phyloP scores from a whole-genome alignment of 2,329 filamentous ascomycete genomes.

The Diaporthe destruens region DNA sequence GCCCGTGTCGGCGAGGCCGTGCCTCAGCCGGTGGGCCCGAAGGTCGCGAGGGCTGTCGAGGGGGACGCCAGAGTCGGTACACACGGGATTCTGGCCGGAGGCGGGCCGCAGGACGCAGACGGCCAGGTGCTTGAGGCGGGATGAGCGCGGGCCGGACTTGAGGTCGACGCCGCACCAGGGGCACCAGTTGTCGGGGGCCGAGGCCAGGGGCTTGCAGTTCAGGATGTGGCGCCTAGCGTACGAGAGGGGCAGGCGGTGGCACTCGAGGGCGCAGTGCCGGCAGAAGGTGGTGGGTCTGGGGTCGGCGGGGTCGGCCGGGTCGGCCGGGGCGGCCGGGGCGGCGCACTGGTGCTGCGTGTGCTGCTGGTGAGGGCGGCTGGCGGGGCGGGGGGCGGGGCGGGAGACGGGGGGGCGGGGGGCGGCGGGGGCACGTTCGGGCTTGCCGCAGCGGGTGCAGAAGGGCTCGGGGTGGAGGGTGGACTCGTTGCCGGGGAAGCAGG shows the following conservation, averaged over 20 bases:
- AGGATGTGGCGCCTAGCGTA: conserved; percentile 38
- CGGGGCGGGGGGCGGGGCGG: neutral
- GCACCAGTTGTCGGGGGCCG: conserved; percentile 32
- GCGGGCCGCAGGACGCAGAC: conserved; percentile 27
- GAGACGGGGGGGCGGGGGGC: no score
- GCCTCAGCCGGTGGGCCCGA: neutral
- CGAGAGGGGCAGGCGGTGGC: conserved; percentile 19
- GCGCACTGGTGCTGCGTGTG: conserved; percentile 25
- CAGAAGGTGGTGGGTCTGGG: conserved; percentile 24
- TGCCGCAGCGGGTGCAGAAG: conserved; percentile 39
- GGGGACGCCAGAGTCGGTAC: conserved; percentile 19
- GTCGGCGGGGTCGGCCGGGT: neutral
- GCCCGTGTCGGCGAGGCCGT: conserved; percentile 2
- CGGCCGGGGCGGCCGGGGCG: neutral
- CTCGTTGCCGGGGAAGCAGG: conserved; percentile 36
- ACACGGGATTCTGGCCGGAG: conserved; percentile 32
- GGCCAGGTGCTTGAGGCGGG: conserved; percentile 32
- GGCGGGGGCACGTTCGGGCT: neutral
- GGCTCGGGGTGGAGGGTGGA: neutral
- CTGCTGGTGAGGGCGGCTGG: neutral
- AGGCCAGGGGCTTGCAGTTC: conserved; percentile 38
- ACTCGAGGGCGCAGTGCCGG: conserved; percentile 33
- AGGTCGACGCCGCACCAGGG: conserved; percentile 43
- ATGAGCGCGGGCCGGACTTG: neutral
- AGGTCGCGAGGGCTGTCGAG: conserved; percentile 33